phyloP scores from a whole-genome alignment of 2,329 filamentous ascomycete species.

The Proliferodiscus dingleyae region DNA sequence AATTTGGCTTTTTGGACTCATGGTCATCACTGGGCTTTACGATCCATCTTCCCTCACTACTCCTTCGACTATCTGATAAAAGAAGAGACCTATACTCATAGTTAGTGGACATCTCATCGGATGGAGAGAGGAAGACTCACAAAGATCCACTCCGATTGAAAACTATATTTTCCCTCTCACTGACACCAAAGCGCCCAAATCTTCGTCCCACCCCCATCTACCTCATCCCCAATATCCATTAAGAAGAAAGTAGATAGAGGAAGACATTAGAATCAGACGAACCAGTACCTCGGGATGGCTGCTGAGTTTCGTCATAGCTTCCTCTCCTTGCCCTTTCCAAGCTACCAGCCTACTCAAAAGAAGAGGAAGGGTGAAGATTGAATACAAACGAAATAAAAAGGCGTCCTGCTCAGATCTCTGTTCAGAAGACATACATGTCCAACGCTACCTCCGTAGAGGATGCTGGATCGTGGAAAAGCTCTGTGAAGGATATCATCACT shows the following conservation, averaged over 20 bases:
- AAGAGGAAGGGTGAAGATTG: neutral
- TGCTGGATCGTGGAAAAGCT: slow-evolving; percentile 30
- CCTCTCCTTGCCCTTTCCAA: slow-evolving; percentile 6
- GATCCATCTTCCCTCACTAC: slow-evolving; percentile 9
- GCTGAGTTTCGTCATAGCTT: slow-evolving; percentile 29
- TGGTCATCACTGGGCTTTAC: slow-evolving; percentile 34
- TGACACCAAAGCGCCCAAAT: slow-evolving; percentile 14
- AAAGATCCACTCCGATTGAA: slow-evolving; percentile 33
- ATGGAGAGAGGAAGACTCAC: slow-evolving; percentile 18
- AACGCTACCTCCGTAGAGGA: slow-evolving; percentile 20
- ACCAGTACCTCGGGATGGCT: slow-evolving; percentile 26
- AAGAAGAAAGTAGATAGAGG: slow-evolving; percentile 9
- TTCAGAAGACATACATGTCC: slow-evolving; percentile 32
- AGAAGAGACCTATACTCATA: slow-evolving; percentile 10
- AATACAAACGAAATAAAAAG: slow-evolving; percentile 5
- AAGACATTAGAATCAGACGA: slow-evolving; percentile 9
- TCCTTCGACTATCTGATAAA: slow-evolving; percentile 5
- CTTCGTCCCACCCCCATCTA: slow-evolving; percentile 12
- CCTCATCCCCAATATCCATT: slow-evolving; percentile 17
- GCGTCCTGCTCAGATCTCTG: slow-evolving; percentile 34
- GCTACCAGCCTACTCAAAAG: slow-evolving; percentile 4
- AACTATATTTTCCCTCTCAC: slow-evolving; percentile 31
- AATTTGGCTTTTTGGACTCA: slow-evolving; percentile 36
- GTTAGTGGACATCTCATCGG: slow-evolving; percentile 8
- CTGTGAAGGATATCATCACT: slow-evolving; percentile 32